A percentile compares a stretch with the other conserved stretches of the same genome.
Conservation (phyloP, 2,329 filamentous ascomycete genomes). For the Aureobasidium sp. region DNA sequence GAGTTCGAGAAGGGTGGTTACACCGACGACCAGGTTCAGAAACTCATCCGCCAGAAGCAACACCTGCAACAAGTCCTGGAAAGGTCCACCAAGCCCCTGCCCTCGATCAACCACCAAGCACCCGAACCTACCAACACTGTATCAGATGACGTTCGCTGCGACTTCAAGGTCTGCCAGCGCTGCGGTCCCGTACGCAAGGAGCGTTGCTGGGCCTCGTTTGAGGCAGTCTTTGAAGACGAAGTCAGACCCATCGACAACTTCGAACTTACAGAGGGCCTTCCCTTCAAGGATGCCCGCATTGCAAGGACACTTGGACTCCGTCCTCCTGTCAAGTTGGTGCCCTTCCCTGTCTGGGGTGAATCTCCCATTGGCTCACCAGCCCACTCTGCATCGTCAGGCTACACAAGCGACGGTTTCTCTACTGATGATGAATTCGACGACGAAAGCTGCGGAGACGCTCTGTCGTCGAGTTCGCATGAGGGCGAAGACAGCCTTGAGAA, state of each 20-base stretch:
- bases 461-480: background rate
- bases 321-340: background rate
- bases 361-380: background rate
- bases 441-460: background rate
- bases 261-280: slow-evolving; percentile 24
- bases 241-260: slow-evolving; percentile 24
- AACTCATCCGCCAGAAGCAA: slow-evolving; percentile 33
- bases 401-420: slow-evolving; percentile 1
- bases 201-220: slow-evolving; percentile 36
- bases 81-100: background rate
- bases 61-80: slow-evolving; percentile 22
- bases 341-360: background rate
- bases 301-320: slow-evolving; percentile 26
- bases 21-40: slow-evolving; percentile 32
- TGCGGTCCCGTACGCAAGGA: slow-evolving; percentile 44
- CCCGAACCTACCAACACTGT: background rate
- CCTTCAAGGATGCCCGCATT: slow-evolving; percentile 26
- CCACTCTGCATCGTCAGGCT: background rate
- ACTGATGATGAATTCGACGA: background rate
- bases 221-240: slow-evolving; percentile 31
- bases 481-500: background rate
- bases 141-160: slow-evolving; percentile 24
- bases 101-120: background rate
- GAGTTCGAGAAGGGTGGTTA: slow-evolving; percentile 36
- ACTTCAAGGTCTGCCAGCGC: slow-evolving; percentile 38